Evolutionary conservation across 176 grass and related monocot genomes (phyloP).

Genomic region (Oryza australiensis): DNA sequence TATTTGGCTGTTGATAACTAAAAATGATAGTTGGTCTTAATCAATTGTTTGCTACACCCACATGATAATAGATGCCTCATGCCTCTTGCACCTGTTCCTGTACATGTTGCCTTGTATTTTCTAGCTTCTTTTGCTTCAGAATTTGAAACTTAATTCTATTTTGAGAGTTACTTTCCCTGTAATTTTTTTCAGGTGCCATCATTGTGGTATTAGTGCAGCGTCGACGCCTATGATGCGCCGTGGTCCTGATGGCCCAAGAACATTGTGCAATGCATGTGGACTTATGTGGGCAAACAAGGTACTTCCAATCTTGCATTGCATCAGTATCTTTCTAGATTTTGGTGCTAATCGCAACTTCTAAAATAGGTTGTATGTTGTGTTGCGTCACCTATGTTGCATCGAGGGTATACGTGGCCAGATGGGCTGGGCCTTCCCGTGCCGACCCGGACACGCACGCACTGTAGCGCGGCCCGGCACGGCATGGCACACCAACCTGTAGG

Average conservation of each 20-base stretch:
- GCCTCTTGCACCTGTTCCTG: background rate
- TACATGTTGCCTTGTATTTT: slow-evolving; percentile 1
- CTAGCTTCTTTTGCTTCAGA: background rate
- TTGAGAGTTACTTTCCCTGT: background rate
- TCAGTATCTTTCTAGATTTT: slow-evolving; percentile 6
- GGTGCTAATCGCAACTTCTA: background rate
- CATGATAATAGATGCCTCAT: background rate
- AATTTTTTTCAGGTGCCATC: slow-evolving; percentile 72
- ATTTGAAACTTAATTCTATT: background rate
- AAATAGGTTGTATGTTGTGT: background rate
- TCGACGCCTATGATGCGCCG: slow-evolving; percentile 94
- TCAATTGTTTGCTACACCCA: background rate
- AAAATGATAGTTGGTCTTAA: background rate
- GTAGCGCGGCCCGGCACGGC: no score
- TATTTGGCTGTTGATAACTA: background rate
- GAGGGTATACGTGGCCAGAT: no score
- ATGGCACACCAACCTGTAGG: no score
- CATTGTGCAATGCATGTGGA: slow-evolving; percentile 94
- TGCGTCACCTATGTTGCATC: background rate
- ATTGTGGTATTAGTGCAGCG: slow-evolving; percentile 72
- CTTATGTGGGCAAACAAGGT: slow-evolving; percentile 99
- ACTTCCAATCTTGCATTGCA: slow-evolving; percentile 23
- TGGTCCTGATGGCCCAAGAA: slow-evolving; percentile 93
- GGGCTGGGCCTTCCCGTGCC: no score
- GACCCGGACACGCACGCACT: no score